Conservation (phyloP, 345 rosid genomes). For the Eucalyptus pauciflora region DNA sequence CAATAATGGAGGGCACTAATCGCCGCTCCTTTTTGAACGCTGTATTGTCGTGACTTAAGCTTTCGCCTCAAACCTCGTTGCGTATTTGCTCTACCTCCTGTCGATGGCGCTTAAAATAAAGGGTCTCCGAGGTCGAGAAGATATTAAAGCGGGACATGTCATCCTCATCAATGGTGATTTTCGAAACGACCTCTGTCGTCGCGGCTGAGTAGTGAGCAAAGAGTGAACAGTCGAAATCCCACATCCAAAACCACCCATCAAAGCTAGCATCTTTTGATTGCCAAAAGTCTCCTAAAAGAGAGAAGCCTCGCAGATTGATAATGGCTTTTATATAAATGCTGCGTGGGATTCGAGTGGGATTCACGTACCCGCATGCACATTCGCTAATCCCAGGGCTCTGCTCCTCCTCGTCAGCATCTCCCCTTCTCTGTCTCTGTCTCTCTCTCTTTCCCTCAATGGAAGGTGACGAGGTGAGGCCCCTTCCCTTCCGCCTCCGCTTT, state of each 20-base stretch:
- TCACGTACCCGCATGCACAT: constrained; percentile 9
- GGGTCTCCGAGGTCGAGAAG: background rate
- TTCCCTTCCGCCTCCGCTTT: background rate
- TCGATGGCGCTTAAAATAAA: background rate
- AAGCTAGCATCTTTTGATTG: background rate
- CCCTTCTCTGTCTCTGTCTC: background rate
- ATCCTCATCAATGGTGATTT: background rate
- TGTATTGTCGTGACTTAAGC: background rate
- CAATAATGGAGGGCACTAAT: background rate
- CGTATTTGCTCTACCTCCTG: background rate
- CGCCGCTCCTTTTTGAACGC: background rate
- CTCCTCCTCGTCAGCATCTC: constrained; percentile 10
- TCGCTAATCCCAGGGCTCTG: constrained; percentile 1
- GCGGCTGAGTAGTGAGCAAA: background rate
- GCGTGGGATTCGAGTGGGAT: constrained; percentile 32
- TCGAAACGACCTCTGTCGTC: background rate
- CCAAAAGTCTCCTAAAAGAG: background rate
- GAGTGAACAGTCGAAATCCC: background rate
- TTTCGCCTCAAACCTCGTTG: background rate
- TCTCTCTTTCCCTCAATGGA: background rate
- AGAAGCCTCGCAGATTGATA: background rate
- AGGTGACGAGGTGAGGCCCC: background rate
- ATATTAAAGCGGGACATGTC: background rate
- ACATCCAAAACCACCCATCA: background rate
- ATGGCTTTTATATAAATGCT: background rate